Base-by-base conservation (phyloP, 768 basidiomycete species). In the Tylopilus vinaceipallidus region DNA sequence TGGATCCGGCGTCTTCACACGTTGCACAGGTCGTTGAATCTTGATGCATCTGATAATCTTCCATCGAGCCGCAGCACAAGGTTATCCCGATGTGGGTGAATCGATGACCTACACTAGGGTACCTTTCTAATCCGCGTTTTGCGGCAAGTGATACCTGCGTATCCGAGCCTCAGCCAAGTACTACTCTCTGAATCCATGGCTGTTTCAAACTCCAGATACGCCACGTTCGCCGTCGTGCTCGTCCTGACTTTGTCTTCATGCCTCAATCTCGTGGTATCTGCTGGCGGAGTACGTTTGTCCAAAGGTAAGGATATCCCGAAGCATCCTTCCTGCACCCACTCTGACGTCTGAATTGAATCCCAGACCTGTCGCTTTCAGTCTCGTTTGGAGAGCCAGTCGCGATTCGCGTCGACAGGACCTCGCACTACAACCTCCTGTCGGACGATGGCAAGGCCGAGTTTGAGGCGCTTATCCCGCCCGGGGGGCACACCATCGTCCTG, bases 391-490 rank as follows among this genome's bases (percentile, higher is more conserved):
- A 53, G 33, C 48, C 52, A 30, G 52, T 53, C 6, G 49, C 37
- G 3, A 55, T 54, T 10, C 54, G 52, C 26, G 45, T 55, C 1
- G 54, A 55, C 30, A 54, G 42, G 35, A 53, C 53, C 8, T 19
- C 52, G 4, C 52, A 55, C 33, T 55, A 54, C 32, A 54, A 27
- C 42, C 54, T 55, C 27, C 6, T 9, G 32, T n/a, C 52, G 6
- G 52, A 54, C 14, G 52, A 55, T 16, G 54, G 54, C 9, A 55
- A 54, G 39, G 50, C 30, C 7, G 50, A 54, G 33, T 53, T 54
- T 29, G 54, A 55, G n/a, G 52, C 54, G 12, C 52, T 54, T 52
- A 44, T 55, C 23, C 54, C 54, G 3, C 26, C 4, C 14, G 52
- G 45, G 1, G 54, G 42, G 6, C 53, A 53, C 23, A 55, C 52